Percentiles rank a stretch among this genome's conserved stretches.
Conservation (phyloP, 1,284 basidiomycete genomes). For the Naganishia cerealis region DNA sequence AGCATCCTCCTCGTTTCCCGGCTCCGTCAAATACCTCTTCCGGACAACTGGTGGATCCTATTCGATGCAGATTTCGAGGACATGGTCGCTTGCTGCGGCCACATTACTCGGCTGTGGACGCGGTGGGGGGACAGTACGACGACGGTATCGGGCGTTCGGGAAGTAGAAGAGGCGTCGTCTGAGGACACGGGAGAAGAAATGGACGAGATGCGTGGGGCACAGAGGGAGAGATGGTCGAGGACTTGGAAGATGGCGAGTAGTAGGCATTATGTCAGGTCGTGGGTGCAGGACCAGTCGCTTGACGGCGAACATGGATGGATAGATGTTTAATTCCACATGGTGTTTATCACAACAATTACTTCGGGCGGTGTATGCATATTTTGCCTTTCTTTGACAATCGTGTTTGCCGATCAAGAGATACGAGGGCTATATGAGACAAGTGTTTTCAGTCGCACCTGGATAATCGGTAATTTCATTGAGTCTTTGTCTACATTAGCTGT, state of each 20-base stretch:
- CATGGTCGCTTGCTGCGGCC: slow-evolving; percentile 74
- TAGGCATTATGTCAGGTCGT: slow-evolving; percentile 51
- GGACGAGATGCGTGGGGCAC: slow-evolving; percentile 8
- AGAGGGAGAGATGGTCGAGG: slow-evolving; percentile 61
- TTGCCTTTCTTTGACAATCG: no score
- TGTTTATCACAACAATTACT: no score
- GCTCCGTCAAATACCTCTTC: slow-evolving; percentile 68
- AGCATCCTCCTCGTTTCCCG: slow-evolving; percentile 75
- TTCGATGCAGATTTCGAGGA: slow-evolving; percentile 85
- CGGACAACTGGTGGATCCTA: slow-evolving; percentile 80
- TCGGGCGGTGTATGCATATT: no score
- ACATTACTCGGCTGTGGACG: slow-evolving; percentile 69
- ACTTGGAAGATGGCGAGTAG: slow-evolving; percentile 58
- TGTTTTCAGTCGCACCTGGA: no score
- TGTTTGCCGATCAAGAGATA: no score
- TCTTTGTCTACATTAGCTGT: no score
- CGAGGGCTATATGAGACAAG: no score
- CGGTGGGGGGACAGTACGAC: slow-evolving; percentile 43
- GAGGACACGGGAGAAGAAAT: slow-evolving; percentile 27
- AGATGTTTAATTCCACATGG: background rate
- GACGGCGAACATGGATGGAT: slow-evolving; percentile 26
- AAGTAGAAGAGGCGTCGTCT: slow-evolving; percentile 55
- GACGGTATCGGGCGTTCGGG: slow-evolving; percentile 35
- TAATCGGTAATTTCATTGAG: no score
- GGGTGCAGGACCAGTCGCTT: slow-evolving; percentile 58